A percentile compares a stretch with the other conserved stretches of the same genome.
These are phyloP conservation scores for Fusarium temperatum DNA, from an alignment of 2,329 filamentous ascomycete species.

Conservation along the genomic window DNA sequence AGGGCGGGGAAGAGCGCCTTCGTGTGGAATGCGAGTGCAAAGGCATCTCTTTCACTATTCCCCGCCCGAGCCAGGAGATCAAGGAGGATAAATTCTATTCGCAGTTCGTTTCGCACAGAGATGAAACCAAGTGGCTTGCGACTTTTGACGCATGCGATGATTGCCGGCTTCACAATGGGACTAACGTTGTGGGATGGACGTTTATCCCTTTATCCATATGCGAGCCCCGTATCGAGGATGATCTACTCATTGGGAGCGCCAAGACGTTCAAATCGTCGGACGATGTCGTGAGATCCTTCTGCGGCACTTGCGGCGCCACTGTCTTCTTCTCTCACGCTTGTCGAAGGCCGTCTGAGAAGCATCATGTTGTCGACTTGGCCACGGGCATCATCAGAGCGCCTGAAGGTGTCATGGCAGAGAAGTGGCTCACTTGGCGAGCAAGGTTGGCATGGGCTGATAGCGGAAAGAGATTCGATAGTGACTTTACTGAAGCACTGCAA, in stretches of 20 bases:
- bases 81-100: conserved; percentile 44
- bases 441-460: conserved; percentile 46
- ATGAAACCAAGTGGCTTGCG: conserved; percentile 55
- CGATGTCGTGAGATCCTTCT: conserved; percentile 54
- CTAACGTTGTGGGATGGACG: conserved; percentile 54
- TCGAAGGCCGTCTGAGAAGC: conserved; percentile 42
- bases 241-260: conserved; percentile 54
- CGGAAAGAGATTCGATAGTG: conserved; percentile 50
- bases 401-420: conserved; percentile 54
- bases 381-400: conserved; percentile 56
- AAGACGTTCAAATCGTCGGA: conserved; percentile 53
- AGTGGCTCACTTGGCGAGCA: conserved; percentile 59
- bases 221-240: conserved; percentile 48
- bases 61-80: conserved; percentile 48
- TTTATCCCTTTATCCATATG: conserved; percentile 51
- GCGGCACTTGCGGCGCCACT: conserved; percentile 57
- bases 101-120: conserved; percentile 48
- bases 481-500: conserved; percentile 48
- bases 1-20: conserved; percentile 51
- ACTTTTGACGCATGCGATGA: conserved; percentile 55
- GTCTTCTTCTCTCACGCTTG: conserved; percentile 48
- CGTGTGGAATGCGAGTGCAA: conserved; percentile 57
- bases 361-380: conserved; percentile 53
- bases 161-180: conserved; percentile 54
- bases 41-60: conserved; percentile 57